Evolutionary conservation across 2,329 filamentous ascomycete species (phyloP), one percentile per base, ranked within the genome.

Genomic region (Ophiostoma novo-ulmi): DNA sequence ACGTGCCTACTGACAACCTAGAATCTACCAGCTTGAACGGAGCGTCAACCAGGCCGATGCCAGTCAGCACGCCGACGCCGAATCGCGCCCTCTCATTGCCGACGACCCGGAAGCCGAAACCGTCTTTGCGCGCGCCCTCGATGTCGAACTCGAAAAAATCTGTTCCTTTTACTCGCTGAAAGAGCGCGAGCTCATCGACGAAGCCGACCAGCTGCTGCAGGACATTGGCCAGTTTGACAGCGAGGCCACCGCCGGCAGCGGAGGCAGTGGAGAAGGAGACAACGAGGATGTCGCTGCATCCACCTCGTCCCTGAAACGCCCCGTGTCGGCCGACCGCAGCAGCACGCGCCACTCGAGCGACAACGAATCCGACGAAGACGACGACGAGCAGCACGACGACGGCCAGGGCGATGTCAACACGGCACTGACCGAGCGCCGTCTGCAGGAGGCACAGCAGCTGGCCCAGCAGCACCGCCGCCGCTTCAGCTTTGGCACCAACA

Each of bases 21-120:
- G 93, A 71, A 98, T 99, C 76, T 99, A 98, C 81, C 89, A 91
- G 73, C 91, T 99, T 74, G 95, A 99, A 82, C 97, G 96, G 80
- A 87, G 89, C 70, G 83, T 90, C 69, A 87, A 95, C 79, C 89
- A 75, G 68, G 61, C 68, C 13, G 63, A 68, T 2, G 93, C 97
- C 81, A 63, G 90, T 69, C 82, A 85, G 36, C 81, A 82, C 26
- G 79, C 80, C 70, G 94, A 98, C 81, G 87, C 89, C 75, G 95
- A 99, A 82, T 90, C 89, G 7, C 90, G 93, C 13, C 93, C 95
- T 5, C 86, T 99, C 58, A 89, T 99, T 72, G 83, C 85, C 72
- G 84, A 85, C 70, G 86, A 87, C 71, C 70, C 69, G 1, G 90
- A 96, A 72, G 90, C 93, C 17, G 94, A 98, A 78, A 85, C 87